phyloP scores from a whole-genome alignment of 495 filamentous ascomycete genomes.

The Platismatia glauca region DNA sequence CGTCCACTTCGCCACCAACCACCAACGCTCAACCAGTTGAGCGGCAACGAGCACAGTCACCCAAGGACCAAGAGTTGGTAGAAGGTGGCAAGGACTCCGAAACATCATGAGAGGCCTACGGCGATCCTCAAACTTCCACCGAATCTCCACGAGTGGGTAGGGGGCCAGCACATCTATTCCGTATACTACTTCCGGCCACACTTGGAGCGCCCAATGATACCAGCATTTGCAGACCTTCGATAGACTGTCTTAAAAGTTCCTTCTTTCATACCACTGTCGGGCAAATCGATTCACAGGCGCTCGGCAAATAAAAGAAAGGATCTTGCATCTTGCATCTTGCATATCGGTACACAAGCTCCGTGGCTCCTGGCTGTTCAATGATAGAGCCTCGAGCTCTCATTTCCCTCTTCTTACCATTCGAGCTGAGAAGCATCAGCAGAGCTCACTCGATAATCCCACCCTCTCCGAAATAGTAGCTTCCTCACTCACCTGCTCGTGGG shows the following conservation, averaged over 20 bases:
- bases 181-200: not conserved
- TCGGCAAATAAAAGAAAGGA: constrained; percentile 6
- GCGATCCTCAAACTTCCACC: constrained; percentile 4
- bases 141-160: not conserved
- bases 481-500: constrained; percentile 13
- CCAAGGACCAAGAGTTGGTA: not conserved
- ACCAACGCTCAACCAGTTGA: constrained; percentile 34
- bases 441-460: not conserved
- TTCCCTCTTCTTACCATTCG: not conserved
- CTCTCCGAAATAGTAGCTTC: not conserved
- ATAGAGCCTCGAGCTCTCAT: constrained; percentile 7
- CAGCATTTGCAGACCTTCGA: constrained; percentile 14
- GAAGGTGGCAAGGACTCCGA: constrained; percentile 3
- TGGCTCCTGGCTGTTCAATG: not conserved
- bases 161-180: not conserved
- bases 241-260: constrained; percentile 14
- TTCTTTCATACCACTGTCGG: constrained; percentile 8
- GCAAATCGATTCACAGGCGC: constrained; percentile 15
- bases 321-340: constrained; percentile 9
- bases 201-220: constrained; percentile 7
- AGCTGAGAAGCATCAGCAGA: not conserved
- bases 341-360: constrained; percentile 10
- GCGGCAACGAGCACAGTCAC: constrained; percentile 11
- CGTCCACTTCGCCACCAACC: constrained; percentile 49
- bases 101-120: constrained; percentile 8